These are phyloP conservation scores for Yamadazyma paraphyllophila DNA, from an alignment of 805 yeast genomes.

Conservation along the genomic window DNA sequence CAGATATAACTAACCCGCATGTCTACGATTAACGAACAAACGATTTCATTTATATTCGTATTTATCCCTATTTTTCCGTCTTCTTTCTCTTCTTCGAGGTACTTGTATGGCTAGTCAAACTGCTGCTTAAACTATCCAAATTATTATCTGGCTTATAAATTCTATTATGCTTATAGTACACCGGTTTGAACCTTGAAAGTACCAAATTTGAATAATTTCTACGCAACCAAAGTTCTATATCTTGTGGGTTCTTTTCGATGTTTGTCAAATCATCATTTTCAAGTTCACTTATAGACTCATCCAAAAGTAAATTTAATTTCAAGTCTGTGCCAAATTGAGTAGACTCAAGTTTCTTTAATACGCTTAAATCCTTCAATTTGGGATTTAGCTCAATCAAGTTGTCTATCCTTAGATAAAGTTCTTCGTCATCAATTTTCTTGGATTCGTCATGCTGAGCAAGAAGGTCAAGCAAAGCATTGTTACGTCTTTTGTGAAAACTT, in stretches of 20 bases:
- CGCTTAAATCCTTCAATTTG: conserved; percentile 18
- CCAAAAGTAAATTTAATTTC: conserved; percentile 27
- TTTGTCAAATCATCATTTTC: conserved; percentile 34
- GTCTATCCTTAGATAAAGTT: conserved; percentile 17
- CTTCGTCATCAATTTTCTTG: conserved; percentile 15
- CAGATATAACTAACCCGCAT: not conserved
- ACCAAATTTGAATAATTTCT: conserved; percentile 35
- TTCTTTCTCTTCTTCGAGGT: conserved; percentile 10
- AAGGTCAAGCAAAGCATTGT: conserved; percentile 35
- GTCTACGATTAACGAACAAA: not conserved
- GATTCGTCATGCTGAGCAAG: conserved; percentile 5
- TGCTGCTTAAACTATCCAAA: conserved; percentile 13
- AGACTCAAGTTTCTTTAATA: conserved; percentile 7
- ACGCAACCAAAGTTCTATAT: conserved; percentile 36
- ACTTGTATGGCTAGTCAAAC: conserved; percentile 11
- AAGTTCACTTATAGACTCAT: conserved; percentile 38
- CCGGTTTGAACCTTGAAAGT: conserved; percentile 33
- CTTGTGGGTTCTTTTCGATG: conserved; percentile 40
- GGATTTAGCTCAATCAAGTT: conserved; percentile 24
- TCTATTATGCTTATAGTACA: conserved; percentile 23
- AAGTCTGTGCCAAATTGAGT: conserved; percentile 1
- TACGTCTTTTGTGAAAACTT: conserved; percentile 33
- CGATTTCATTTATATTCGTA: not conserved
- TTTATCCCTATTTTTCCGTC: not conserved
- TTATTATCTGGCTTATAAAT: conserved; percentile 17